Conservation (phyloP, 495 filamentous ascomycete genomes). For the Neurospora tetrasperma region DNA sequence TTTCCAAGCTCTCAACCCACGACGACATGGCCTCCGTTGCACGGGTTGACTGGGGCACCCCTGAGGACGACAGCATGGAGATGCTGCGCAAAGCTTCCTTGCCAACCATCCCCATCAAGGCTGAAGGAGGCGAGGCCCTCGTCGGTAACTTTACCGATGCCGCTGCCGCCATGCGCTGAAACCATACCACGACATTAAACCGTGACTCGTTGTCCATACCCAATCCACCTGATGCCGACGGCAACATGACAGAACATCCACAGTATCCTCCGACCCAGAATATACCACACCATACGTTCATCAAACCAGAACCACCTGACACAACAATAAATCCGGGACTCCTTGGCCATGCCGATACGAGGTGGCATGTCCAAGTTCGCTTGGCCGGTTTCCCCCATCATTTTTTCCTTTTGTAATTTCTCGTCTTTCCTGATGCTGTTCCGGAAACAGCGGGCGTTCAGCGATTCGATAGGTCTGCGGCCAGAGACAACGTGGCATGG, state of each 20-base stretch:
- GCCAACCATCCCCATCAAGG: slow-evolving; percentile 27
- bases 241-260: background rate
- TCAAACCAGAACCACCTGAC: background rate
- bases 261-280: background rate
- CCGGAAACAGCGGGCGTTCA: background rate
- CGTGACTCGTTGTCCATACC: background rate
- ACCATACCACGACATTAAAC: background rate
- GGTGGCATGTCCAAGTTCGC: background rate
- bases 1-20: slow-evolving; percentile 38
- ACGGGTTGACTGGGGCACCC: slow-evolving; percentile 35
- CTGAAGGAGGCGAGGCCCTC: slow-evolving; percentile 32
- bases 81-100: slow-evolving; percentile 25
- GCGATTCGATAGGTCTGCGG: slow-evolving; percentile 11
- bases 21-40: slow-evolving; percentile 28
- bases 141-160: slow-evolving; percentile 44
- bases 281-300: background rate
- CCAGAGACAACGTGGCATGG: slow-evolving; percentile 10
- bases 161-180: slow-evolving; percentile 31
- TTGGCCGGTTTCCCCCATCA: background rate
- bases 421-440: background rate
- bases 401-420: background rate
- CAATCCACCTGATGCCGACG: background rate
- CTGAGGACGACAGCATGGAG: slow-evolving; percentile 37
- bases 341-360: background rate
- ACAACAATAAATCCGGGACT: background rate